phyloP scores from a whole-genome alignment of 2,329 filamentous ascomycete species.

The Pseudogymnoascus sp. region DNA sequence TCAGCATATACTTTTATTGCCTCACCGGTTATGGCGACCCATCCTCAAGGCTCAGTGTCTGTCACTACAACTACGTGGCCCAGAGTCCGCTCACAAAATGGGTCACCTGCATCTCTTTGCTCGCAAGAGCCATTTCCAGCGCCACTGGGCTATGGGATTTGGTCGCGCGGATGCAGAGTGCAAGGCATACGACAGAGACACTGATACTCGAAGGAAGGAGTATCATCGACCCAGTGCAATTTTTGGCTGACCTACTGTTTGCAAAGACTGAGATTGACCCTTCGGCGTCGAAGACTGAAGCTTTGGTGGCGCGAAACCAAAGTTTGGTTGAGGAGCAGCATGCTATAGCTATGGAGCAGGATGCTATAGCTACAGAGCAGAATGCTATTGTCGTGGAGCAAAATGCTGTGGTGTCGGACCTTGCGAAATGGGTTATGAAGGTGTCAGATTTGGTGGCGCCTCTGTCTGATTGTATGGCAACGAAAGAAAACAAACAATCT shows the following conservation, averaged over 20 bases:
- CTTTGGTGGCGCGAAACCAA: not conserved
- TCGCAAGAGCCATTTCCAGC: not conserved
- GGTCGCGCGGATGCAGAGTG: not conserved
- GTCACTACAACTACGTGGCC: not conserved
- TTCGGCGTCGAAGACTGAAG: not conserved
- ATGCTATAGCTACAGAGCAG: too few relatives aligned
- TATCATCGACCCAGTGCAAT: not conserved
- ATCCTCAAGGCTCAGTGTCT: not conserved
- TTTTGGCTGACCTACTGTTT: not conserved
- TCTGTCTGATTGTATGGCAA: not conserved
- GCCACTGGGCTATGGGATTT: not conserved
- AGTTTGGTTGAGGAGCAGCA: not conserved
- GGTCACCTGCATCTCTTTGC: not conserved
- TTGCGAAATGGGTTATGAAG: not conserved
- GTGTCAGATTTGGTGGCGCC: not conserved
- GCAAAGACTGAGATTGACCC: not conserved
- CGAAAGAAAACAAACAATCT: not conserved
- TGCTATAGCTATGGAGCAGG: not conserved
- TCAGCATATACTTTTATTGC: not conserved
- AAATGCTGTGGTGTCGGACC: not conserved
- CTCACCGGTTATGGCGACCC: not conserved
- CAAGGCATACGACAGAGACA: not conserved
- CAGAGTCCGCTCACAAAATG: not conserved
- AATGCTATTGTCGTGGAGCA: too few relatives aligned
- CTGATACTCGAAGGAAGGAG: not conserved